Evolutionary conservation across 768 basidiomycete genomes (phyloP), one percentile per base, ranked within the genome.

Genomic region (Suillus alpinus): DNA sequence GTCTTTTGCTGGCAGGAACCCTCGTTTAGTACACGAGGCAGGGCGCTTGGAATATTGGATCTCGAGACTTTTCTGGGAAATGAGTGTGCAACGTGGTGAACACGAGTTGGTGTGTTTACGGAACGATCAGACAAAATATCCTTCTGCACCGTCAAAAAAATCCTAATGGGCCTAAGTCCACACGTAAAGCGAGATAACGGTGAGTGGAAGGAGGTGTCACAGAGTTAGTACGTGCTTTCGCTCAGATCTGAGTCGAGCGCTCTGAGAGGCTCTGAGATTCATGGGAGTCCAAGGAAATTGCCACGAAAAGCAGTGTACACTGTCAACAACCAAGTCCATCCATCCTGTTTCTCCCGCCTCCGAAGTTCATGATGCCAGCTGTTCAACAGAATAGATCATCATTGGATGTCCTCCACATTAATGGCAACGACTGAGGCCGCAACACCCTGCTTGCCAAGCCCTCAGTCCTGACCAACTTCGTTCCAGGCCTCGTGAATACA

Each of bases 21-120:
- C 85, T 87, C 83, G 83, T 80, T 85, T 85, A 77, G 76, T 80
- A 83, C 88, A 90, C 87, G 89, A 68, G 66, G 69, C 63, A 68
- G 68, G 56, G 57, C 59, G 69, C 69, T 73, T 63, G 68, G 72
- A 73, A 74, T 64, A 58, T 53, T 57, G 65, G 73, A 76, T 43
- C 57, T 59, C 39, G 39, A 59, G 39, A 26, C 12, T 59, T 59
- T 56, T 18, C 39, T 71, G 62, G 70, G 75, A 72, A 66, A 81
- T 74, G 71, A 77, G 72, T 75, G 78, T 37, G 77, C 81, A 89
- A 89, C 88, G 88, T 90, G 88, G 80, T 78, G 68, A 79, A 86
- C 88, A 89, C 88, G 88, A 86, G 86, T 83, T 78, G 72, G 73
- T 71, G 60, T 65, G 69, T 68, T 75, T 73, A 73, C 73, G 72